A percentile compares a stretch with the other conserved stretches of the same genome.
Conservation (phyloP, 2,329 filamentous ascomycete genomes). For the Rosellinia necatrix region DNA sequence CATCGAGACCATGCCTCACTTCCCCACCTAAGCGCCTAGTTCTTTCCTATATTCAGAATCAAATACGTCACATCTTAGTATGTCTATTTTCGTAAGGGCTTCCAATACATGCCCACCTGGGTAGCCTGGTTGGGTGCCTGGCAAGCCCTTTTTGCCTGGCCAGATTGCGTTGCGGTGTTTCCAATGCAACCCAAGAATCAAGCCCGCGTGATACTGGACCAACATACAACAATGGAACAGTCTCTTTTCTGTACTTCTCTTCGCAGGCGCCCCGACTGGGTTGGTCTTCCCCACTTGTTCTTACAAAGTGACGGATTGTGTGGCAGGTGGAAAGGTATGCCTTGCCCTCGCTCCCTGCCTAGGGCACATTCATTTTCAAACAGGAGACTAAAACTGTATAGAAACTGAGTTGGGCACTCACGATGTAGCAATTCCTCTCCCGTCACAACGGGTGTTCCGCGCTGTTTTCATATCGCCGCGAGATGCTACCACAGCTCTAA, state of each 20-base stretch:
- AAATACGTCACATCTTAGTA: too few relatives aligned
- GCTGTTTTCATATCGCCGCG: constrained; percentile 47
- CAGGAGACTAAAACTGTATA: constrained; percentile 38
- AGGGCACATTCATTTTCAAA: neutral
- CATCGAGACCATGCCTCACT: too few relatives aligned
- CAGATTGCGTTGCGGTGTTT: too few relatives aligned
- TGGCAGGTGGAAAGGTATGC: constrained; percentile 39
- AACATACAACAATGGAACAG: constrained; percentile 29
- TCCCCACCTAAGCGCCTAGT: too few relatives aligned
- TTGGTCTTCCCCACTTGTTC: constrained; percentile 33
- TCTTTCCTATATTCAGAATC: too few relatives aligned
- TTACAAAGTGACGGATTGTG: constrained; percentile 25
- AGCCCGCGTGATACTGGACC: neutral
- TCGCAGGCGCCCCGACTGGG: constrained; percentile 39
- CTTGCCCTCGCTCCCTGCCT: neutral
- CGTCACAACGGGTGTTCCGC: constrained; percentile 38
- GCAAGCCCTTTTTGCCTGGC: too few relatives aligned
- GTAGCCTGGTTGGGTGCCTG: too few relatives aligned
- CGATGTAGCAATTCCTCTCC: constrained; percentile 51
- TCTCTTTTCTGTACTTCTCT: constrained; percentile 38
- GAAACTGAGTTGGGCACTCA: constrained; percentile 49
- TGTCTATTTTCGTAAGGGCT: too few relatives aligned
- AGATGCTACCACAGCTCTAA: constrained; percentile 42
- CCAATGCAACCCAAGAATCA: too few relatives aligned
- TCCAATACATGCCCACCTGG: too few relatives aligned